Conservation (phyloP, 768 basidiomycete genomes). For the Crepidotus variabilis region DNA sequence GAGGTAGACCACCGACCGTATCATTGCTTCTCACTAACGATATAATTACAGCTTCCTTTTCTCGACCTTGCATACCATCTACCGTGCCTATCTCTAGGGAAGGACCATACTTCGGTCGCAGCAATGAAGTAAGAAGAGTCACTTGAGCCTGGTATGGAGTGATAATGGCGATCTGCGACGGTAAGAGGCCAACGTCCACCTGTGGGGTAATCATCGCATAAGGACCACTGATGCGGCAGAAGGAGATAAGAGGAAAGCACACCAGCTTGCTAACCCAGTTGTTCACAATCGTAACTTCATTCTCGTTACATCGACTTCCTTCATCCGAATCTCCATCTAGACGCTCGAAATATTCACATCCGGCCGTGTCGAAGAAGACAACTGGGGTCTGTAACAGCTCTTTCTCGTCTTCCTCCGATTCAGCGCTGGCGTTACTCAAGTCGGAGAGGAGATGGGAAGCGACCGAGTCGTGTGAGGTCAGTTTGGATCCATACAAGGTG, state of each 20-base stretch:
- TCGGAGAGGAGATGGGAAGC: conserved; percentile 69
- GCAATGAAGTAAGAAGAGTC: conserved; percentile 69
- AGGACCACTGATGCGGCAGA: background rate
- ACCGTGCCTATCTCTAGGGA: conserved; percentile 89
- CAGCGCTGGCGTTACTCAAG: conserved; percentile 49
- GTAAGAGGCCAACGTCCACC: conserved; percentile 57
- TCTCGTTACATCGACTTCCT: conserved; percentile 91
- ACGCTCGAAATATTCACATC: conserved; percentile 91
- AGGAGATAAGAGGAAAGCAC: background rate
- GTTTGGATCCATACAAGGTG: conserved; percentile 70
- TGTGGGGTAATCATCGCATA: conserved; percentile 19
- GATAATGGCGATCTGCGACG: conserved; percentile 80
- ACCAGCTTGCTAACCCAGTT: conserved; percentile 83
- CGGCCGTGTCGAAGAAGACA: conserved; percentile 92
- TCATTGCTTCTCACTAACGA: conserved; percentile 92
- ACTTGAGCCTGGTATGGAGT: conserved; percentile 98
- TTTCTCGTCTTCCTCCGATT: conserved; percentile 61
- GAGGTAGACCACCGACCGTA: conserved; percentile 39
- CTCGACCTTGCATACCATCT: conserved; percentile 96
- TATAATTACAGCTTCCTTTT: conserved; percentile 92
- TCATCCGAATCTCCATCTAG: conserved; percentile 78
- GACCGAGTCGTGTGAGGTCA: conserved; percentile 71
- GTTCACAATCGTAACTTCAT: conserved; percentile 85
- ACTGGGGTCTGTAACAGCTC: conserved; percentile 77
- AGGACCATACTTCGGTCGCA: conserved; percentile 66